Evolutionary conservation across 371 early-diverging fungal genomes (phyloP), one percentile per base, ranked within the genome.

Genomic region (Apophysomyces variabilis): DNA sequence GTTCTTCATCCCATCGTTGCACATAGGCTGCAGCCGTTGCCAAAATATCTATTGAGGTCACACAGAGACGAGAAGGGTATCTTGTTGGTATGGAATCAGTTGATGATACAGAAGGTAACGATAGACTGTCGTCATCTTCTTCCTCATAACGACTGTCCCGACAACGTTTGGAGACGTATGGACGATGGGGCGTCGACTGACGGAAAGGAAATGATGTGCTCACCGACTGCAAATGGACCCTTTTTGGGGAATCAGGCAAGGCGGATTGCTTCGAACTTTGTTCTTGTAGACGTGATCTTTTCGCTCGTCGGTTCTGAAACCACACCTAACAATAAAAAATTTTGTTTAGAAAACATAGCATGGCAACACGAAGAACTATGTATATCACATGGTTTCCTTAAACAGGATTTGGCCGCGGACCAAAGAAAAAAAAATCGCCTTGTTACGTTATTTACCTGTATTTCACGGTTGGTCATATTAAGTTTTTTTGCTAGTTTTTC

Each of bases 391-490:
- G 60, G 44, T 43, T 45, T 45, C 60, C 39, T 43, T 35, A 60
- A 60, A 43, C 43, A 44, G 43, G 43, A 45, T 38, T 35, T 44
- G 60, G 9, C 54, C 21, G 54, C 21, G 21, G 21, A 50, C 18
- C 35, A 41, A 37, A 58, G 9, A 38, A 38, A 60, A 38, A 60
- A 58, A 58, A 32, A 36, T 39, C 12, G 16, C 37, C 37, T 37
- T 62, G 35, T 57, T 60, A 16, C 63, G 38, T 58, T 61, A 36
- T 61, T 66, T 61, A 87, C 89, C 89, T 99, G 97, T 38, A 99
- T 93, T 74, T 93, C 92, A 61, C 98, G 87, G 66, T 92, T 93
- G 50, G 95, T 94, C 97, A 98, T 97, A 65, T 87, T 85, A 39
- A 98, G 82, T 73, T 92, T 86, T 61, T 85, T 84, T 6, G 94